Evolutionary conservation across 192 early-diverging fungal genomes (phyloP).

Genomic region (Backusella tarrabulga): DNA sequence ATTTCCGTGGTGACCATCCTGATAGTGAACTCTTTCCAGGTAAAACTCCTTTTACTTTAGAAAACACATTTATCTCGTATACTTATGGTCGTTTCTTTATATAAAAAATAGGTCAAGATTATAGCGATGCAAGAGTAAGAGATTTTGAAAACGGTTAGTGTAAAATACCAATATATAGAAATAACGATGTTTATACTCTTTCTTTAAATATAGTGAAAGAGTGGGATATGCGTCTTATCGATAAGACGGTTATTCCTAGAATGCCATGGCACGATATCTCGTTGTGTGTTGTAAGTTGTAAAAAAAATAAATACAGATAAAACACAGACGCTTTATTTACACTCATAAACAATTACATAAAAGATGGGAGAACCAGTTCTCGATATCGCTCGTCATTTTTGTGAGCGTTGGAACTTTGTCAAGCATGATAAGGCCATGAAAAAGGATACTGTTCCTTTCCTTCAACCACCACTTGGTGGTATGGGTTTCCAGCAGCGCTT

Average conservation of each 20-base stretch:
- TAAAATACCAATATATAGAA: background rate
- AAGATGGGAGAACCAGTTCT: constrained; percentile 72
- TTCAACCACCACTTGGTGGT: constrained; percentile 54
- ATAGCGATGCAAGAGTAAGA: constrained; percentile 80
- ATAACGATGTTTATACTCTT: background rate
- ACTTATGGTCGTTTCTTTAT: background rate
- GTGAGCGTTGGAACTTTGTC: constrained; percentile 87
- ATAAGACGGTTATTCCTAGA: constrained; percentile 51
- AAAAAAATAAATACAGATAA: background rate
- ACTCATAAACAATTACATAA: background rate
- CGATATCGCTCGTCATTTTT: constrained; percentile 82
- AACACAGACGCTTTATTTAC: background rate
- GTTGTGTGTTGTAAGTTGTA: constrained; percentile 57
- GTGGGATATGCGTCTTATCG: constrained; percentile 47
- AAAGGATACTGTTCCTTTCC: constrained; percentile 55
- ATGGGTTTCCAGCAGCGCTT: constrained; percentile 24
- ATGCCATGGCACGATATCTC: constrained; percentile 93
- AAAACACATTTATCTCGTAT: background rate
- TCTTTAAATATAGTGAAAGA: constrained; percentile 40
- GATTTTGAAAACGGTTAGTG: constrained; percentile 56
- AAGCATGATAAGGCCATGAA: constrained; percentile 68
- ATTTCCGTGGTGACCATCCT: constrained; percentile 56
- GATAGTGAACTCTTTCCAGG: constrained; percentile 47
- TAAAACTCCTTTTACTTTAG: background rate
- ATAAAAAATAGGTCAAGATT: constrained; percentile 63